phyloP scores from a whole-genome alignment of 805 yeast species.

The Yarrowia sp. region DNA sequence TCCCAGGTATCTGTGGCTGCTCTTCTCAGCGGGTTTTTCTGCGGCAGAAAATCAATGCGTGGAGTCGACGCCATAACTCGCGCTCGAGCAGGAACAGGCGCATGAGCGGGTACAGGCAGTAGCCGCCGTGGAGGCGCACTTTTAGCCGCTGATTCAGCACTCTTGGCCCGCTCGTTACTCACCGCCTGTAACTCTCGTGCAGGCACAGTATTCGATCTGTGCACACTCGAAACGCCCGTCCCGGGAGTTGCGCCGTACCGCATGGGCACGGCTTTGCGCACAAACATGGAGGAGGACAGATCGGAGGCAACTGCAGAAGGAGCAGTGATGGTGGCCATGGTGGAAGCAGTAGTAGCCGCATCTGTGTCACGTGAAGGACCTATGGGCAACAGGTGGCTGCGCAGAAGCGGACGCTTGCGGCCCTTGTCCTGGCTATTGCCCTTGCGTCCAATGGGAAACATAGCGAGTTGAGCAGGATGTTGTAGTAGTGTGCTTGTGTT shows the following conservation, averaged over 20 bases:
- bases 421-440: conserved; percentile 24
- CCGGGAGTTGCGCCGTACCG: not conserved
- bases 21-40: not conserved
- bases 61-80: not conserved
- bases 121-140: not conserved
- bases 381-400: conserved; percentile 10
- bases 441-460: conserved; percentile 17
- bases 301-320: conserved; percentile 10
- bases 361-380: not conserved
- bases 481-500: not conserved
- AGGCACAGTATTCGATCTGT: conserved; percentile 13
- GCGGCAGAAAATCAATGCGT: conserved; percentile 2
- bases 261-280: conserved; percentile 12
- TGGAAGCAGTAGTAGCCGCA: not conserved
- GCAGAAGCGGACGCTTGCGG: conserved; percentile 12
- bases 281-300: conserved; percentile 12
- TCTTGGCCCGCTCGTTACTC: conserved; percentile 3
- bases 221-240: conserved; percentile 2
- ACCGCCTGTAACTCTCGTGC: not conserved
- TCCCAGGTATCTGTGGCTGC: conserved; percentile 21
- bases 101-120: not conserved
- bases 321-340: not conserved
- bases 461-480: not conserved
- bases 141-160: not conserved
- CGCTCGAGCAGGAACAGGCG: not conserved